Base-by-base conservation (phyloP, 331 rosid species). In the Pyrus hybrid region DNA sequence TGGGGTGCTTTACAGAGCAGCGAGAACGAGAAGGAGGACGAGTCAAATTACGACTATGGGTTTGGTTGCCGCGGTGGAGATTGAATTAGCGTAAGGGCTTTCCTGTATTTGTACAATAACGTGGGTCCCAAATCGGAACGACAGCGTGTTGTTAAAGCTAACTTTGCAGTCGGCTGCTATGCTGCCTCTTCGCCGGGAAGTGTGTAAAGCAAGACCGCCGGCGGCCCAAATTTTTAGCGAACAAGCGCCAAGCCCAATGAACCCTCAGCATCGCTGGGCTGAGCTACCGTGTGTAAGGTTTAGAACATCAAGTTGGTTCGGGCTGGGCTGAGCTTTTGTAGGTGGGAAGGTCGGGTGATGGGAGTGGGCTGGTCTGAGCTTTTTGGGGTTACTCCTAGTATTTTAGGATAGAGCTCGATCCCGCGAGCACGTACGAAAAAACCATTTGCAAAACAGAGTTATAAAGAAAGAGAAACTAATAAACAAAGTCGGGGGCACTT, bases 121-220 rank as follows among this genome's bases (percentile, higher is more conserved):
- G 28, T 18, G 35, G 57, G 21, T 45, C 29, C 58, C 60, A 17
- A 20, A 43, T 43, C 30, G 71, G 64, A 41, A 65, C 72, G 23
- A 73, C 88, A 41, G 87, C 89, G 86, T 85, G 79, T 79, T 43
- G 26, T 14, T 45, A 68, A 82, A 83, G 91, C 91, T 66, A 8
- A 65, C 51, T 1, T 32, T 33, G 70, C 26, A n/a, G 17, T 65
- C 17, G 26, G 54, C 54, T 14, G 65, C 66, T 13, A 2, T 6
- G 1, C 14, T 29, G 30, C 68, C 11, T 23, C 30, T 29, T 29
- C 0, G 2, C 43, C 5, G 7, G 11, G 12, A 63, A 63, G 20
- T 63, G 23, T 29, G 23, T 2, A 18, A 2, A 22, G 7, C 45
- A 8, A 6, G 41, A 64, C 68, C 23, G 16, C 21, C 22, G 22